Evolutionary conservation across 352 stramenopile genomes (phyloP).

Genomic region (Globisporangium nunn): DNA sequence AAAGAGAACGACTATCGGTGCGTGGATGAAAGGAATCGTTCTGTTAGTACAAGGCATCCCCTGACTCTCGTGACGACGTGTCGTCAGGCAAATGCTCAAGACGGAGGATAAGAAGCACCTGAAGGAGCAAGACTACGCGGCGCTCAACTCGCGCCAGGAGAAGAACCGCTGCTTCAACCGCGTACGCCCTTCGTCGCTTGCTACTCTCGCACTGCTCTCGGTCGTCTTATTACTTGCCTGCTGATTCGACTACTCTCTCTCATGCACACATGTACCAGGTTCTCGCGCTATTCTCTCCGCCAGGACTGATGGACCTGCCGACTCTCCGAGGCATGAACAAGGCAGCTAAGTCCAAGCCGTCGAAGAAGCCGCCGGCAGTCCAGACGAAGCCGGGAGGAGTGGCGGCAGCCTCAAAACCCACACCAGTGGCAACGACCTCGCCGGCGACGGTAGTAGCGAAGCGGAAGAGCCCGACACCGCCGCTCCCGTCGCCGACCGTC

Average conservation of each 20-base stretch:
- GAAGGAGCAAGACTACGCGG: slow-evolving; percentile 62
- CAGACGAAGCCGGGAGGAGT: neutral
- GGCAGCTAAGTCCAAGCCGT: slow-evolving; percentile 47
- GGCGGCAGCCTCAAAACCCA: neutral
- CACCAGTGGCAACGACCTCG: slow-evolving; percentile 11
- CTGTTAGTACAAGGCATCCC: neutral
- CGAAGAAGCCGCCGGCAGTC: slow-evolving; percentile 27
- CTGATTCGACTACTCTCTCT: neutral
- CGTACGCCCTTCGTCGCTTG: slow-evolving; percentile 18
- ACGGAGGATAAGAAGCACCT: slow-evolving; percentile 86
- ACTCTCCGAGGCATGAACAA: slow-evolving; percentile 67
- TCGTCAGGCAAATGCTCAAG: slow-evolving; percentile 78
- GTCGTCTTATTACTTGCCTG: neutral
- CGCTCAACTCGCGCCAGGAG: slow-evolving; percentile 73
- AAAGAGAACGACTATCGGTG: slow-evolving; percentile 86
- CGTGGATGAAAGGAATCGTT: neutral
- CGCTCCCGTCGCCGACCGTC: slow-evolving; percentile 13
- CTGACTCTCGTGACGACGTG: neutral
- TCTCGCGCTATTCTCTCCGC: slow-evolving; percentile 37
- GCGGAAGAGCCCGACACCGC: slow-evolving; percentile 24
- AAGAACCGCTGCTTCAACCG: slow-evolving; percentile 80
- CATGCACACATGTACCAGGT: slow-evolving; percentile 19
- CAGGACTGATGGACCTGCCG: slow-evolving; percentile 58
- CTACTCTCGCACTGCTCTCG: neutral
- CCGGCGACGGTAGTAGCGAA: slow-evolving; percentile 22